phyloP scores from a whole-genome alignment of 768 basidiomycete genomes.

The Phylloporus scabripes region DNA sequence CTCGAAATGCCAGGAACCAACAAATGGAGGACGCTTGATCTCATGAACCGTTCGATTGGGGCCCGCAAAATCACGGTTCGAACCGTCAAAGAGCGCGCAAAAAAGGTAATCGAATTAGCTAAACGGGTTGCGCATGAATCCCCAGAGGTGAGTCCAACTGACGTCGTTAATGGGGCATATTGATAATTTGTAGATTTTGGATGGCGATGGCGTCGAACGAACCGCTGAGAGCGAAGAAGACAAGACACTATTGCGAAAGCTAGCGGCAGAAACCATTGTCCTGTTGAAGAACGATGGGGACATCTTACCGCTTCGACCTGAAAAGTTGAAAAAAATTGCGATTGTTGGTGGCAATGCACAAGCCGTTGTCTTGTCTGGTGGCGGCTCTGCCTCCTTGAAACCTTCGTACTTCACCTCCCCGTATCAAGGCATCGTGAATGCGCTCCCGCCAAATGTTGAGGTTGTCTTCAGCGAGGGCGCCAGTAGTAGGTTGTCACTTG shows the following conservation, averaged over 20 bases:
- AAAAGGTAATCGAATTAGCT: slow-evolving; percentile 60
- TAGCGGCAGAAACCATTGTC: slow-evolving; percentile 69
- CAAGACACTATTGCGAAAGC: slow-evolving; percentile 54
- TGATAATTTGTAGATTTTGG: slow-evolving; percentile 45
- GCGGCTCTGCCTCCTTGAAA: slow-evolving; percentile 67
- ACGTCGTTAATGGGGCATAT: not conserved
- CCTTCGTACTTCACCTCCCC: slow-evolving; percentile 74
- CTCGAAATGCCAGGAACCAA: slow-evolving; percentile 76
- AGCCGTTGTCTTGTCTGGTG: slow-evolving; percentile 64
- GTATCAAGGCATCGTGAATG: slow-evolving; percentile 66
- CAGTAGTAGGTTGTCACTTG: slow-evolving; percentile 39
- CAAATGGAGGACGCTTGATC: slow-evolving; percentile 70
- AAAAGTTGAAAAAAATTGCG: slow-evolving; percentile 58
- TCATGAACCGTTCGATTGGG: slow-evolving; percentile 53
- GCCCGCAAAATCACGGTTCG: slow-evolving; percentile 62
- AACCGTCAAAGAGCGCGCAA: slow-evolving; percentile 61
- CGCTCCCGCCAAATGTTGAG: slow-evolving; percentile 45
- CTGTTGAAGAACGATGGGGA: slow-evolving; percentile 63
- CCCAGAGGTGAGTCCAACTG: slow-evolving; percentile 46
- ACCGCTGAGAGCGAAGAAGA: slow-evolving; percentile 59
- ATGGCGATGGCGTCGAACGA: slow-evolving; percentile 64
- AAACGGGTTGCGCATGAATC: slow-evolving; percentile 63
- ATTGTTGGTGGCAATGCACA: slow-evolving; percentile 67
- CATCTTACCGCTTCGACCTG: slow-evolving; percentile 35
- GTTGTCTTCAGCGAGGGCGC: slow-evolving; percentile 68